These are phyloP conservation scores for Candida sanyaensis DNA, from an alignment of 1,139 yeast genomes.

Conservation along the genomic window DNA sequence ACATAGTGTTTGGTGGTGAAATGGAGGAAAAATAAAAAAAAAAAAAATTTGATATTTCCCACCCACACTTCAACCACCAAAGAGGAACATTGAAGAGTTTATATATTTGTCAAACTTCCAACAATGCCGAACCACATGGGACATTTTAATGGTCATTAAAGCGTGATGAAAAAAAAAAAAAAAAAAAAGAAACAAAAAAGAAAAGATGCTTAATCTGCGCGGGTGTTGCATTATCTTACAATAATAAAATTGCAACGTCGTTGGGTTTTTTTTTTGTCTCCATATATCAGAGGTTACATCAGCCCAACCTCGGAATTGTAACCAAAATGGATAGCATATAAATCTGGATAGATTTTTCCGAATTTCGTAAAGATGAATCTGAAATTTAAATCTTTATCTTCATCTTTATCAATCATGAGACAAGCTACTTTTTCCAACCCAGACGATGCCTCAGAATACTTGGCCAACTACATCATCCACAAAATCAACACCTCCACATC, in stretches of 20 bases:
- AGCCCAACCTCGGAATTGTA: too few species aligned
- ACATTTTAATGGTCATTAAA: background rate
- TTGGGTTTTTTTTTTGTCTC: background rate
- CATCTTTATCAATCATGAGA: constrained; percentile 24
- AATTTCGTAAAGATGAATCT: background rate
- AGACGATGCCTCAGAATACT: constrained; percentile 50
- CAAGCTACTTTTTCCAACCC: constrained; percentile 41
- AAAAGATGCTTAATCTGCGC: background rate
- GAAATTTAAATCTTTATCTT: background rate
- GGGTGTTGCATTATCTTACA: background rate
- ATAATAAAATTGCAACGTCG: constrained; percentile 7
- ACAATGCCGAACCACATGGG: background rate
- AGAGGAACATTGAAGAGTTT: background rate
- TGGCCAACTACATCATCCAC: constrained; percentile 50
- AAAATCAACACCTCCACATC: constrained; percentile 44
- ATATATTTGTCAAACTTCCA: background rate
- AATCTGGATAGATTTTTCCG: background rate
- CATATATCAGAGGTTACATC: too few species aligned
- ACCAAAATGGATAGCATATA: too few species aligned
- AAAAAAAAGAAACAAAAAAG: background rate
- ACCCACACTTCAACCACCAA: background rate
- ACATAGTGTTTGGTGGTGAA: background rate
- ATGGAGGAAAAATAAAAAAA: background rate
- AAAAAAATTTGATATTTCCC: background rate
- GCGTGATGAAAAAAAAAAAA: background rate